Conservation (phyloP, 2,329 filamentous ascomycete species). For the Fusarium foetens region DNA sequence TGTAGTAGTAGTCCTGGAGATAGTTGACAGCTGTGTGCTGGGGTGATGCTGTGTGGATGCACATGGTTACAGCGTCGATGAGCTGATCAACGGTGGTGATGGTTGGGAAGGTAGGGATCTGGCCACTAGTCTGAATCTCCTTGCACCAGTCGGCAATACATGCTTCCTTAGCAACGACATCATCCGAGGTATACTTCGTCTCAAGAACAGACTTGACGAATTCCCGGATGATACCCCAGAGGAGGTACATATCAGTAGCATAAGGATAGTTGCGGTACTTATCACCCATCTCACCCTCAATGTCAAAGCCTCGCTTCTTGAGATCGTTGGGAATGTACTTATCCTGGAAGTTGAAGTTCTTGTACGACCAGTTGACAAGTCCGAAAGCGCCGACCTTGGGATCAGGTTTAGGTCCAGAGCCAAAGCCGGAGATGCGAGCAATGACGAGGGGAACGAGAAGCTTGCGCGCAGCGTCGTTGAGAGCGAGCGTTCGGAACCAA, state of each 20-base stretch:
- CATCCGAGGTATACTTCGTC: conserved; percentile 17
- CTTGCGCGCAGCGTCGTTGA: conserved; percentile 14
- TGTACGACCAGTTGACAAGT: conserved; percentile 18
- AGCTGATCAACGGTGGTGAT: conserved; percentile 31
- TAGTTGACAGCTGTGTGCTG: conserved; percentile 36
- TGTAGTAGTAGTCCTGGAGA: conserved; percentile 35
- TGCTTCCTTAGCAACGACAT: neutral
- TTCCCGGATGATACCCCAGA: conserved; percentile 16
- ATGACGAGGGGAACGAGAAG: conserved; percentile 22
- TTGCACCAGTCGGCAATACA: conserved; percentile 13
- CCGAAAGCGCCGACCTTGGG: neutral
- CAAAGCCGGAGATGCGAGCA: conserved; percentile 14
- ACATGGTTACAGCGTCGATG: conserved; percentile 34
- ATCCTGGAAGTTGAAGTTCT: conserved; percentile 34
- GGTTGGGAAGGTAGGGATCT: conserved; percentile 19
- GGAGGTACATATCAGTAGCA: conserved; percentile 8
- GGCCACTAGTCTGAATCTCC: conserved; percentile 20
- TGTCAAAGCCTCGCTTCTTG: conserved; percentile 33
- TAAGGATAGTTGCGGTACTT: conserved; percentile 36
- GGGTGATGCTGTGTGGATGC: conserved; percentile 26
- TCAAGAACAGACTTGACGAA: conserved; percentile 20
- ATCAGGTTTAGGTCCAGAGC: neutral
- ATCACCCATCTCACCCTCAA: conserved; percentile 6
- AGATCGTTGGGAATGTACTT: conserved; percentile 36
- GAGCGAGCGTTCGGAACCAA: conserved; percentile 29